These are phyloP conservation scores for Circinella umbellata DNA, from an alignment of 371 early-diverging fungal genomes.

Conservation along the genomic window DNA sequence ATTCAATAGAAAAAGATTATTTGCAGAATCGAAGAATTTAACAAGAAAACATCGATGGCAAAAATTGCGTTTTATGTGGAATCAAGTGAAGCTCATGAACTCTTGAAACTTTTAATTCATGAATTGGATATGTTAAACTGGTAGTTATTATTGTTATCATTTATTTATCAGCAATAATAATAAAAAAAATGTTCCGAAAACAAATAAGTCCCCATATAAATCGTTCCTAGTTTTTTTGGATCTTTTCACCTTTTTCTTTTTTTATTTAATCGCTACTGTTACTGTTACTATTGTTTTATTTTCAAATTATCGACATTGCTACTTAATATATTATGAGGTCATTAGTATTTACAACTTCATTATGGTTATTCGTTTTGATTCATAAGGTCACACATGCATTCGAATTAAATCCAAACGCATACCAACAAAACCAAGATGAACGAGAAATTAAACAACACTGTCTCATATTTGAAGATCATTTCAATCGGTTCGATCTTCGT, in stretches of 20 bases:
- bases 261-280: too few relatives aligned
- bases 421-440: background rate
- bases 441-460: constrained; percentile 33
- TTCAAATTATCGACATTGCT: too few relatives aligned
- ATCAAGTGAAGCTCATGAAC: background rate
- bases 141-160: too few relatives aligned
- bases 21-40: background rate
- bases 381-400: background rate
- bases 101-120: background rate
- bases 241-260: too few relatives aligned
- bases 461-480: constrained; percentile 66
- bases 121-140: constrained; percentile 6
- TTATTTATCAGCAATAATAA: too few relatives aligned
- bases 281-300: too few relatives aligned
- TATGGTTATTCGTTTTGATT: too few relatives aligned
- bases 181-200: too few relatives aligned
- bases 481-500: constrained; percentile 59
- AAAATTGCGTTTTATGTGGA: background rate
- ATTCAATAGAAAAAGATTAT: background rate
- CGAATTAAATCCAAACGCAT: background rate
- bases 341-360: too few relatives aligned
- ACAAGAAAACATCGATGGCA: background rate
- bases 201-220: too few relatives aligned
- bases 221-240: too few relatives aligned
- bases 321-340: too few relatives aligned